These are phyloP conservation scores for Fusarium nanum DNA, from an alignment of 2,329 filamentous ascomycete species.

Conservation along the genomic window DNA sequence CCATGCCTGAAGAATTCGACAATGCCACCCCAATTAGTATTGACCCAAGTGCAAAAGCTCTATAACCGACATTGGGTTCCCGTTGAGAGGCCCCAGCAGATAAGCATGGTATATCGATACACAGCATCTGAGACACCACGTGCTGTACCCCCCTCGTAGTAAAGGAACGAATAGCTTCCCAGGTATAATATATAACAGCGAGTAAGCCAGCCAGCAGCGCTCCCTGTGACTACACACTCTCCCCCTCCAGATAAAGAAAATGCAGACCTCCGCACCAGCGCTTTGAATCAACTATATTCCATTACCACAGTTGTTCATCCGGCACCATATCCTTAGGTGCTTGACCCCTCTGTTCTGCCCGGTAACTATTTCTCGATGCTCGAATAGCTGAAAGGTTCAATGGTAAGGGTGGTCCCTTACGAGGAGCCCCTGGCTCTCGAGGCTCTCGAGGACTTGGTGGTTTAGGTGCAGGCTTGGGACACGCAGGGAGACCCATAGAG, in stretches of 20 bases:
- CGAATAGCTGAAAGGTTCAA: slow-evolving; percentile 27
- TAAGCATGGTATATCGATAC: neutral
- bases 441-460: slow-evolving; percentile 25
- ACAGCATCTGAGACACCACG: neutral
- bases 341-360: slow-evolving; percentile 10
- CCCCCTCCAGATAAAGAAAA: neutral
- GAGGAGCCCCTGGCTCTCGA: slow-evolving; percentile 14
- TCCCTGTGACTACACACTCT: neutral
- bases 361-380: slow-evolving; percentile 16
- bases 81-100: neutral
- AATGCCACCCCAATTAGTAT: neutral
- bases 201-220: slow-evolving; percentile 31
- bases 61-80: neutral
- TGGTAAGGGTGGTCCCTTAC: slow-evolving; percentile 34
- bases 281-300: neutral
- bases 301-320: slow-evolving; percentile 31
- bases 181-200: slow-evolving; percentile 5
- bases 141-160: neutral
- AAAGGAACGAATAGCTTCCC: neutral
- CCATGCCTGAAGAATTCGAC: neutral
- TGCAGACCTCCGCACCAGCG: too few species aligned
- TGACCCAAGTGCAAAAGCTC: neutral
- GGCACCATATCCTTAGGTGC: slow-evolving; percentile 29
- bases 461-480: slow-evolving; percentile 41
- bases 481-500: slow-evolving; percentile 48